These are phyloP conservation scores for Ceratocystiopsis minuta DNA, from an alignment of 2,329 filamentous ascomycete species.

Conservation along the genomic window DNA sequence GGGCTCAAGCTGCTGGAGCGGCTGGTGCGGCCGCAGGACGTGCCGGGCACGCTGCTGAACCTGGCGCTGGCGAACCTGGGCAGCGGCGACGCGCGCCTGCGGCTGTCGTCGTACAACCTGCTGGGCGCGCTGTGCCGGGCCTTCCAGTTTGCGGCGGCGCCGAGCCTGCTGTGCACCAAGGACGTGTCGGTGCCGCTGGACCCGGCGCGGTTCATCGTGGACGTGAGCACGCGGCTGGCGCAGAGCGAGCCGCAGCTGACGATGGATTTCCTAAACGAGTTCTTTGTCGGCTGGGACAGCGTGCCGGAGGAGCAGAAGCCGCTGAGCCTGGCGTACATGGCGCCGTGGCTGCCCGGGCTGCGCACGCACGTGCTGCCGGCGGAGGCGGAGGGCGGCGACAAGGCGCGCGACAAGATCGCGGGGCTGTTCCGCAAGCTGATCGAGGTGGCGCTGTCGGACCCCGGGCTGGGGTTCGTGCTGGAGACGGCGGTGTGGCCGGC, in stretches of 20 bases:
- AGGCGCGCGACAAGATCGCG: slow-evolving; percentile 46
- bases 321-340: slow-evolving; percentile 50
- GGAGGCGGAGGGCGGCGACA: slow-evolving; percentile 41
- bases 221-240: slow-evolving; percentile 46
- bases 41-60: slow-evolving; percentile 50
- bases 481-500: slow-evolving; percentile 49
- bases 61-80: slow-evolving; percentile 49
- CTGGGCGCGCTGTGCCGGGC: slow-evolving; percentile 47
- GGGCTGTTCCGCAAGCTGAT: slow-evolving; percentile 47
- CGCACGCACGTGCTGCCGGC: slow-evolving; percentile 39
- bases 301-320: slow-evolving; percentile 50
- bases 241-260: slow-evolving; percentile 47
- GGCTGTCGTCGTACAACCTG: slow-evolving; percentile 49
- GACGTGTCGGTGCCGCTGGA: slow-evolving; percentile 46
- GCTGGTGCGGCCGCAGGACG: slow-evolving; percentile 50
- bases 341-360: slow-evolving; percentile 47
- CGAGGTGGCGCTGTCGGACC: slow-evolving; percentile 43
- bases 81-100: slow-evolving; percentile 39
- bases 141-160: slow-evolving; percentile 46
- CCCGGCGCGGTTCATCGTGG: slow-evolving; percentile 44
- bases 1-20: slow-evolving; percentile 44
- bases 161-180: slow-evolving; percentile 43
- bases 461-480: slow-evolving; percentile 38
- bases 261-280: slow-evolving; percentile 52
- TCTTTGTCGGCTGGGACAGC: slow-evolving; percentile 55